Conservation (phyloP, 176 grass and related monocot genomes). For the Dactylis glomerata region DNA sequence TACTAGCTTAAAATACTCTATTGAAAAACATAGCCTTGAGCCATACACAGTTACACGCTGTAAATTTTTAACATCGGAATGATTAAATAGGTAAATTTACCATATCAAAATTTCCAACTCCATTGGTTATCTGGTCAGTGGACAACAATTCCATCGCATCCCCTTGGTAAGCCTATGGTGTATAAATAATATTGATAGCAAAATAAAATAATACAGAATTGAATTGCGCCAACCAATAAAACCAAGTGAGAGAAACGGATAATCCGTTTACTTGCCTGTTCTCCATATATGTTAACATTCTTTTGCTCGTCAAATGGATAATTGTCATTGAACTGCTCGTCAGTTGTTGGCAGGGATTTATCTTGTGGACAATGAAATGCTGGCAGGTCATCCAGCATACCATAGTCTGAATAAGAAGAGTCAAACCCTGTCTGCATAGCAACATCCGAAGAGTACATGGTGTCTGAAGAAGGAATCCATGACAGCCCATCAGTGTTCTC, state of each 20-base stretch:
- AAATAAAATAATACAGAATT: conserved; percentile 5
- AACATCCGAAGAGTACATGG: conserved; percentile 62
- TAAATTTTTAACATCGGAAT: background rate
- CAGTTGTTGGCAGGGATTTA: conserved; percentile 36
- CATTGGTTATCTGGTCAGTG: conserved; percentile 29
- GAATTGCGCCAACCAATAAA: background rate
- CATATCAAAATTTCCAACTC: conserved; percentile 40
- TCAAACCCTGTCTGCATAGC: conserved; percentile 41
- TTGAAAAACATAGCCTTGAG: background rate
- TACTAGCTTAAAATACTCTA: background rate
- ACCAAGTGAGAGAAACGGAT: background rate
- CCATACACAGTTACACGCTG: background rate
- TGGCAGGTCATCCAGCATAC: conserved; percentile 47
- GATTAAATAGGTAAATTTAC: conserved; percentile 35
- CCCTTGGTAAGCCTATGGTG: conserved; percentile 47
- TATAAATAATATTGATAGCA: conserved; percentile 9
- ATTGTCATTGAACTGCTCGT: conserved; percentile 27
- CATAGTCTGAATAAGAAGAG: conserved; percentile 53
- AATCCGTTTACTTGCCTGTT: conserved; percentile 46
- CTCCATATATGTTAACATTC: conserved; percentile 30
- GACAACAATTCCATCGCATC: conserved; percentile 52
- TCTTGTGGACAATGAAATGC: conserved; percentile 40
- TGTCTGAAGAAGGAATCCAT: conserved; percentile 77
- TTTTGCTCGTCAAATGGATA: conserved; percentile 44
- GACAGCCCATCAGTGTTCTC: conserved; percentile 57